Evolutionary conservation across 257 asterid genomes (phyloP).

Genomic region (Coffea eugenioides): DNA sequence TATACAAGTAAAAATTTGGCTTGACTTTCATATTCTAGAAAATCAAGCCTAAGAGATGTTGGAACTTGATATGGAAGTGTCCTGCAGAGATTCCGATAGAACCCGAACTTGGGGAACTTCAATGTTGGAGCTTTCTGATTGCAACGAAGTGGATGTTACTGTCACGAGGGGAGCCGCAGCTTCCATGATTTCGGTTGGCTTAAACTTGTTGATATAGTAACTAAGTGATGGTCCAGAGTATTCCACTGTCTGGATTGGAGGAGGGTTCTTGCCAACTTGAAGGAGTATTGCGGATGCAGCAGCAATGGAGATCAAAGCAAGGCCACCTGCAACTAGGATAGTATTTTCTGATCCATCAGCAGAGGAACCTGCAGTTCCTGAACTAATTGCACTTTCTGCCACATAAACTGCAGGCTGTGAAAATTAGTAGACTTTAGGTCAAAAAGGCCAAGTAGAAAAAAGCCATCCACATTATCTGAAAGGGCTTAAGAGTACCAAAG

Average conservation of each 20-base stretch:
- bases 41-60: conserved; percentile 21
- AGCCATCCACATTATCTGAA: too few relatives aligned
- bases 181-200: conserved; percentile 44
- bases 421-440: conserved; percentile 6
- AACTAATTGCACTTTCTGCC: conserved; percentile 87
- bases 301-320: conserved; percentile 62
- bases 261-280: conserved; percentile 60
- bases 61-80: conserved; percentile 15
- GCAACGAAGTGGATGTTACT: conserved; percentile 2
- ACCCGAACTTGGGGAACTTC: conserved; percentile 38
- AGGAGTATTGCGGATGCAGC: conserved; percentile 73
- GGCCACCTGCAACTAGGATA: conserved; percentile 42
- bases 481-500: neutral
- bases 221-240: conserved; percentile 87
- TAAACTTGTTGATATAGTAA: conserved; percentile 77
- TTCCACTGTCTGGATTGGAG: conserved; percentile 46
- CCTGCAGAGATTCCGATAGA: conserved; percentile 34
- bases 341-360: conserved; percentile 80
- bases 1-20: neutral
- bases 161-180: conserved; percentile 29
- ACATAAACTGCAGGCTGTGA: conserved; percentile 82
- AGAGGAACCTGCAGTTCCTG: conserved; percentile 79
- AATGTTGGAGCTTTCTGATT: conserved; percentile 32
- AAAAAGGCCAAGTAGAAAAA: neutral
- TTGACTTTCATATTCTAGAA: neutral